phyloP scores from a whole-genome alignment of 2,329 filamentous ascomycete species.

The Pezicula radicicola region DNA sequence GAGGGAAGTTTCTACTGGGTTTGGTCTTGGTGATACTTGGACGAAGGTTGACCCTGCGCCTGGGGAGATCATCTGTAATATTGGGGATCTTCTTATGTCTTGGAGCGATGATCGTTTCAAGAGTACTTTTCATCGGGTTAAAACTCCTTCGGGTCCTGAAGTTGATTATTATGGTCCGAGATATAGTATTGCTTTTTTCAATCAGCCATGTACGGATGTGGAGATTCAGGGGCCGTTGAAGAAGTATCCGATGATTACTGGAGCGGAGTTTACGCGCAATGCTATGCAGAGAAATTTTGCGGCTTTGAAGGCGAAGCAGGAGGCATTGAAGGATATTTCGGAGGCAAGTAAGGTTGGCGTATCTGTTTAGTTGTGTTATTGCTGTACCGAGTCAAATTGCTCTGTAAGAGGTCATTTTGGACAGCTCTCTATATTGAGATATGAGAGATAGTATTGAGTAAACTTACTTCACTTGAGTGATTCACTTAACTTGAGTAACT shows the following conservation, averaged over 20 bases:
- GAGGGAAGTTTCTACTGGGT: conserved; percentile 55
- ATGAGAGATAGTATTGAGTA: background rate
- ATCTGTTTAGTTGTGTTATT: background rate
- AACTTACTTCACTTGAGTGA: background rate
- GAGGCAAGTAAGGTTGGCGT: background rate
- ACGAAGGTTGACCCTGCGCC: conserved; percentile 55
- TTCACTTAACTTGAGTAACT: background rate
- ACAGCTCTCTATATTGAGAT: too few relatives aligned
- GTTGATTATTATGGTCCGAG: conserved; percentile 56
- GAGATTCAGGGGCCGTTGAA: conserved; percentile 57
- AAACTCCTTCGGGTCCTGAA: conserved; percentile 51
- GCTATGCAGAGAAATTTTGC: conserved; percentile 56
- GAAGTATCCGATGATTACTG: conserved; percentile 60
- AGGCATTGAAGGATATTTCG: conserved; percentile 13
- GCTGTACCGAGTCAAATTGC: too few relatives aligned
- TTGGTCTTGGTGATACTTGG: conserved; percentile 58
- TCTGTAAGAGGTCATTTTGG: too few relatives aligned
- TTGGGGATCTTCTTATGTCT: conserved; percentile 64
- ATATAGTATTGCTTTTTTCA: conserved; percentile 66
- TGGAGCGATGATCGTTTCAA: conserved; percentile 68
- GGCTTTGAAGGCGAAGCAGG: conserved; percentile 46
- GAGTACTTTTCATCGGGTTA: conserved; percentile 62
- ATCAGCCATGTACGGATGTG: conserved; percentile 57
- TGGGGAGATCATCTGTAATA: conserved; percentile 60
- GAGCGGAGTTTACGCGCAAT: conserved; percentile 54